A percentile compares a stretch with the other conserved stretches of the same genome.
Conservation (phyloP, 2,329 filamentous ascomycete species). For the Pseudohalonectria lignicola region DNA sequence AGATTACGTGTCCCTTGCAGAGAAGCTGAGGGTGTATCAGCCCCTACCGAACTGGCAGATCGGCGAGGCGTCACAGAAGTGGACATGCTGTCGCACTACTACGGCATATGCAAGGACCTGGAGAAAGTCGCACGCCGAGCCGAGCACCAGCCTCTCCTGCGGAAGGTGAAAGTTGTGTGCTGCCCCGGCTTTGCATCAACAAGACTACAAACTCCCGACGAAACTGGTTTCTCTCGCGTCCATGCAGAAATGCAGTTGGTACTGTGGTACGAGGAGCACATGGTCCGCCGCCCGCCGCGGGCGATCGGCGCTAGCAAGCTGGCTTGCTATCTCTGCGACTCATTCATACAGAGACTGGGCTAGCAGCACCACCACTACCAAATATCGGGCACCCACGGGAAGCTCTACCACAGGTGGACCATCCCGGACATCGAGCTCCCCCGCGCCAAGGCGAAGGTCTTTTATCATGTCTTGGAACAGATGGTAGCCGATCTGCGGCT, state of each 20-base stretch:
- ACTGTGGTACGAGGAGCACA: slow-evolving; percentile 1
- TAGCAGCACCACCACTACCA: too few species aligned
- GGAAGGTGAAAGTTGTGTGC: not conserved
- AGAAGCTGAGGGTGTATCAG: too few species aligned
- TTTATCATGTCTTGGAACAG: not conserved
- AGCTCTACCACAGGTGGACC: slow-evolving; percentile 1
- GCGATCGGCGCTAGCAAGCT: slow-evolving; percentile 4
- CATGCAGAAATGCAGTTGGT: slow-evolving; percentile 4
- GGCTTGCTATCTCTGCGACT: slow-evolving; percentile 2
- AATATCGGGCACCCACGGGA: slow-evolving; percentile 1
- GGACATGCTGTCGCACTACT: slow-evolving; percentile 3
- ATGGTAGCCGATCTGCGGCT: not conserved
- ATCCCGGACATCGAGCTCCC: not conserved
- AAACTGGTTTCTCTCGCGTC: slow-evolving; percentile 1
- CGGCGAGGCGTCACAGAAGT: too few species aligned
- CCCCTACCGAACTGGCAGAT: too few species aligned
- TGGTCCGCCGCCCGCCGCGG: not conserved
- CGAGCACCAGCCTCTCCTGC: not conserved
- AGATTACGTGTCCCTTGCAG: too few species aligned
- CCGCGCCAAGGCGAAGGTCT: not conserved
- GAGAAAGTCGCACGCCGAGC: slow-evolving; percentile 1
- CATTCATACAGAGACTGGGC: slow-evolving; percentile 1
- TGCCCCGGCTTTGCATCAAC: too few species aligned
- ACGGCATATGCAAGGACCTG: slow-evolving; percentile 2
- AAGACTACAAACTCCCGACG: too few species aligned